phyloP scores from a whole-genome alignment of 352 stramenopile genomes.

The Phytophthora meadii region DNA sequence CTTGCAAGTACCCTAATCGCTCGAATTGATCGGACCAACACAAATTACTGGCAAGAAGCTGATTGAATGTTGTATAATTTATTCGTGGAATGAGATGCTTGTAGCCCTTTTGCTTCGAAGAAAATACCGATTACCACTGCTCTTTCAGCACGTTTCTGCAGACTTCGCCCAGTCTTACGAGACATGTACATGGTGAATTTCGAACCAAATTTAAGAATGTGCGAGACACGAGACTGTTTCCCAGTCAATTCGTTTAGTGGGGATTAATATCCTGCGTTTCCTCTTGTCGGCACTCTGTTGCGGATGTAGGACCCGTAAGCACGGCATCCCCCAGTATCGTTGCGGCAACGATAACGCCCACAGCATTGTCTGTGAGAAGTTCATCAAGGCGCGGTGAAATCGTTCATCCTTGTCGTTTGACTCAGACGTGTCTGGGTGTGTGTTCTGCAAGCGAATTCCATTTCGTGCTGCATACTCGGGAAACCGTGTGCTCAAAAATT shows the following conservation, averaged over 20 bases:
- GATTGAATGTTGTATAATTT: neutral
- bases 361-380: neutral
- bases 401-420: conserved; percentile 15
- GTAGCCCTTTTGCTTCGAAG: neutral
- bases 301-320: conserved; percentile 7
- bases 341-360: neutral
- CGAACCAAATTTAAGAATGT: neutral
- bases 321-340: conserved; percentile 15
- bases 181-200: neutral
- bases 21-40: no score
- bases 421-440: neutral
- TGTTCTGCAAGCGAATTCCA: conserved; percentile 3
- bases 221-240: neutral
- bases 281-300: neutral
- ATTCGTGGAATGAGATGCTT: neutral
- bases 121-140: neutral
- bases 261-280: conserved; percentile 4
- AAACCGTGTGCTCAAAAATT: conserved; percentile 1
- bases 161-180: neutral
- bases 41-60: no score
- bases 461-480: neutral
- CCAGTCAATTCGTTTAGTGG: neutral
- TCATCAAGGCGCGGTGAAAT: neutral
- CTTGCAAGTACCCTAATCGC: no score
- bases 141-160: conserved; percentile 1